Evolutionary conservation across 768 basidiomycete species (phyloP).

Genomic region (Saitozyma sp.): DNA sequence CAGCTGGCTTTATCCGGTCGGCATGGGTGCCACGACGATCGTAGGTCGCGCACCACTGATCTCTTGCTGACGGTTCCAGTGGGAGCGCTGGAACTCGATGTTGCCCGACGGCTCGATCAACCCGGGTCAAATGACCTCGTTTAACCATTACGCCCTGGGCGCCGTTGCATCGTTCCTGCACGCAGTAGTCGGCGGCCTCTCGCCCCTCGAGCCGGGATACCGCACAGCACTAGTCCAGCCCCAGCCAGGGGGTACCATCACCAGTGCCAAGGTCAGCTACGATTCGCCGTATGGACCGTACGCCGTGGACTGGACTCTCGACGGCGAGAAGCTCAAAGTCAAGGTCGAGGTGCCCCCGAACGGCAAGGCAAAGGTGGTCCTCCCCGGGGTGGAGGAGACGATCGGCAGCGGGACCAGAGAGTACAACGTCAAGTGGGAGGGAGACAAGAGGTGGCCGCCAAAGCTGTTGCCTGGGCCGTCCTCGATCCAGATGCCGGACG

Average conservation of each 20-base stretch:
- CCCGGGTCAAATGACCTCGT: constrained; percentile 47
- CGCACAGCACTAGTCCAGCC: constrained; percentile 32
- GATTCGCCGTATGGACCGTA: constrained; percentile 28
- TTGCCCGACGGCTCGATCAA: constrained; percentile 44
- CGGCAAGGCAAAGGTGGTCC: constrained; percentile 16
- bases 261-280: constrained; percentile 20
- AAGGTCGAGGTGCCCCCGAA: constrained; percentile 36
- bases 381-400: constrained; percentile 27
- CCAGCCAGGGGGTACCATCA: constrained; percentile 41
- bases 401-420: constrained; percentile 31
- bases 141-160: constrained; percentile 48
- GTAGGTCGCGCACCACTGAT: no score
- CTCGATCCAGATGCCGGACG: constrained; percentile 3
- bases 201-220: constrained; percentile 32
- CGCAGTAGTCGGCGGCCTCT: constrained; percentile 33
- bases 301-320: constrained; percentile 26
- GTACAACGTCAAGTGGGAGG: constrained; percentile 18
- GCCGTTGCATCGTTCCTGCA: constrained; percentile 42
- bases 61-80: constrained; percentile 21
- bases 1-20: constrained; percentile 36
- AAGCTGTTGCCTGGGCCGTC: constrained; percentile 13
- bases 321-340: constrained; percentile 18
- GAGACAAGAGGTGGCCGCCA: constrained; percentile 27
- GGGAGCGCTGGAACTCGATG: constrained; percentile 48
- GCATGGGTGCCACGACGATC: constrained; percentile 33